Base-by-base conservation (phyloP, 257 asterid genomes). In the Nicotiana sylvestris region DNA sequence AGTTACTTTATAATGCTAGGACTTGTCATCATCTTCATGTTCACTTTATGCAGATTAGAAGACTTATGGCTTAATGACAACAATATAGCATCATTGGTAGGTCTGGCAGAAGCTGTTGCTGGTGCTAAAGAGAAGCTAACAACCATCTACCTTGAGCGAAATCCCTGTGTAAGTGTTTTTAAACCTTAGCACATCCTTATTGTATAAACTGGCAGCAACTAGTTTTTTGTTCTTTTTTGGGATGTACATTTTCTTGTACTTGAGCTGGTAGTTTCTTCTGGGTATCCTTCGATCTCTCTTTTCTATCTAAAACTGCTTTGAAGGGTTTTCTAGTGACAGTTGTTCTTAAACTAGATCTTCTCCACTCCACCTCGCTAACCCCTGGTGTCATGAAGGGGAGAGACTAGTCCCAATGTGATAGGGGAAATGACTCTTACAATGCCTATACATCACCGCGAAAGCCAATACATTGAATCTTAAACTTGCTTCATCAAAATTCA, bases 1-100 rank as follows among this genome's bases (percentile, higher is more conserved):
- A 68, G 30, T 27, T 62, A 16, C 60, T 80, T 32, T 51, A 65
- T 49, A 35, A 25, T 55, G 46, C 13, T 30, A 33, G 66, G 67
- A 27, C 33, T 9, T 13, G 69, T 85, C 16, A 29, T 64, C 83
- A 58, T 66, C 76, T 39, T 65, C 30, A 25, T 87, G 77, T 76
- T 88, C 49, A 55, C 79, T 29, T 56, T 79, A 56, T 64, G 70
- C 91, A 96, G 99, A 87, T 85, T 96, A 83, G 98, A 96, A 89
- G 99, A 96, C 88, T 82, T 96, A 83, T 96, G 99, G 99, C 97
- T 96, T 81, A 96, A 94, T 82, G 98, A 96, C 89, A 96, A 96
- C 87, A 93, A 88, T 84, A 90, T 94, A 84, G 15, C 90, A 37
- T 88, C 98, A 16, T 82, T 96, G 72, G 97, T 93, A 74, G 91